phyloP scores from a whole-genome alignment of 768 basidiomycete species.

The Leucocoprinus birnbaumii region DNA sequence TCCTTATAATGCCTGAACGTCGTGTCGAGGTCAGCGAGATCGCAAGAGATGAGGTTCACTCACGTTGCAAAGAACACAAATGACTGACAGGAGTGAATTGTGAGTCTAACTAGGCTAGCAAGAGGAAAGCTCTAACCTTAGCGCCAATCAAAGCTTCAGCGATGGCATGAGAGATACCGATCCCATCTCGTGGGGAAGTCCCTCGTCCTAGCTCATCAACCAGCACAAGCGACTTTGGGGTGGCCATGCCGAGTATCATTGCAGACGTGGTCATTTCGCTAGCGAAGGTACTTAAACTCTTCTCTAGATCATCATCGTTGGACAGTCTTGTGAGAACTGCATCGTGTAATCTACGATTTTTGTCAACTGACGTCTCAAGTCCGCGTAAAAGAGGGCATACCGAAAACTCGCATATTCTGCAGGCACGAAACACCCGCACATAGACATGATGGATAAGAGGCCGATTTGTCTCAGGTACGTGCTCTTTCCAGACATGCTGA shows the following conservation, averaged over 20 bases:
- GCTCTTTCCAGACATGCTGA: conserved; percentile 78
- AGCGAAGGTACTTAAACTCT: conserved; percentile 90
- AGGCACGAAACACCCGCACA: conserved; percentile 90
- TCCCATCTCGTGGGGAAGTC: conserved; percentile 79
- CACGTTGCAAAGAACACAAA: conserved; percentile 93
- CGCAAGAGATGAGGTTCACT: conserved; percentile 15
- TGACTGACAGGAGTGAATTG: conserved; percentile 38
- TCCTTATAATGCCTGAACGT: conserved; percentile 74
- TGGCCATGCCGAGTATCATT: conserved; percentile 85
- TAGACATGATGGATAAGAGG: conserved; percentile 79
- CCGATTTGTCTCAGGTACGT: conserved; percentile 91
- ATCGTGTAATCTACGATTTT: conserved; percentile 64
- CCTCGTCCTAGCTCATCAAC: conserved; percentile 95
- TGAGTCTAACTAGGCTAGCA: not conserved
- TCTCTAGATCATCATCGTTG: conserved; percentile 92
- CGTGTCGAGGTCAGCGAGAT: conserved; percentile 5
- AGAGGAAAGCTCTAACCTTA: conserved; percentile 47
- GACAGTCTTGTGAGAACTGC: conserved; percentile 83
- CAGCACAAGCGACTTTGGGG: conserved; percentile 68
- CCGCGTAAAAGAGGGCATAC: conserved; percentile 27
- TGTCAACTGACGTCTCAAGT: not conserved
- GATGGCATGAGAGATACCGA: conserved; percentile 83
- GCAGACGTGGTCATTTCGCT: conserved; percentile 91
- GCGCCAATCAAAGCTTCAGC: conserved; percentile 71
- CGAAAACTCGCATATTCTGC: conserved; percentile 92